Percentiles rank a stretch among this genome's conserved stretches.
These are phyloP conservation scores for Clonostachys sp. DNA, from an alignment of 2,329 filamentous ascomycete species.

Conservation along the genomic window DNA sequence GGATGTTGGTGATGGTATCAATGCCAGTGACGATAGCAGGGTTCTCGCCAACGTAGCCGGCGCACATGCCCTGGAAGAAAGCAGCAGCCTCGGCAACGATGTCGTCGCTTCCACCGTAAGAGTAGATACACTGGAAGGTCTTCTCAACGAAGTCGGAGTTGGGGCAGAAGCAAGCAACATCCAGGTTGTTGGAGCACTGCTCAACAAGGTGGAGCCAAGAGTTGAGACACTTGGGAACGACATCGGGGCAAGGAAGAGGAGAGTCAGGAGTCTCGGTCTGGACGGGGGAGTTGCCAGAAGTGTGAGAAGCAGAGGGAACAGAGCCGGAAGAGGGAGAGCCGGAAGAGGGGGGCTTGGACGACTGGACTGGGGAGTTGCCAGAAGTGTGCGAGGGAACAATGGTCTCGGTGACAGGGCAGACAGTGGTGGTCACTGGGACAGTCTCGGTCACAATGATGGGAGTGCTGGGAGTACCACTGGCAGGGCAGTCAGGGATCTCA, in stretches of 20 bases:
- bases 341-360: conserved; percentile 4
- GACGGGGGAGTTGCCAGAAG: conserved; percentile 7
- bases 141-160: conserved; percentile 69
- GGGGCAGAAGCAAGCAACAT: conserved; percentile 83
- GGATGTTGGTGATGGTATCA: conserved; percentile 57
- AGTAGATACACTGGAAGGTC: conserved; percentile 76
- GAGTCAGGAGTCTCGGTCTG: conserved; percentile 10
- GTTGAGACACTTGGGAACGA: conserved; percentile 86
- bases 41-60: conserved; percentile 67
- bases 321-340: conserved; percentile 1
- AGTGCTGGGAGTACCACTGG: conserved; percentile 21
- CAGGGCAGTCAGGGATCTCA: conserved; percentile 46
- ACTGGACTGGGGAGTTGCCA: conserved; percentile 7
- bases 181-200: conserved; percentile 79
- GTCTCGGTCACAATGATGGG: conserved; percentile 47
- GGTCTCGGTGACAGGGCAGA: conserved; percentile 58
- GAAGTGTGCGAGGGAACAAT: conserved; percentile 22
- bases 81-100: conserved; percentile 67
- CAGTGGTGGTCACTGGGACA: conserved; percentile 52
- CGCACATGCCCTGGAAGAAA: conserved; percentile 92
- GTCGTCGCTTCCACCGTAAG: conserved; percentile 64
- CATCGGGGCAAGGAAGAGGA: conserved; percentile 56
- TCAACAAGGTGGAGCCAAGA: conserved; percentile 71
- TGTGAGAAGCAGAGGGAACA: conserved; percentile 13
- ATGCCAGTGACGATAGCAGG: conserved; percentile 80